Evolutionary conservation across 2,329 filamentous ascomycete genomes (phyloP).

Genomic region (Pseudogymnoascus sp.): DNA sequence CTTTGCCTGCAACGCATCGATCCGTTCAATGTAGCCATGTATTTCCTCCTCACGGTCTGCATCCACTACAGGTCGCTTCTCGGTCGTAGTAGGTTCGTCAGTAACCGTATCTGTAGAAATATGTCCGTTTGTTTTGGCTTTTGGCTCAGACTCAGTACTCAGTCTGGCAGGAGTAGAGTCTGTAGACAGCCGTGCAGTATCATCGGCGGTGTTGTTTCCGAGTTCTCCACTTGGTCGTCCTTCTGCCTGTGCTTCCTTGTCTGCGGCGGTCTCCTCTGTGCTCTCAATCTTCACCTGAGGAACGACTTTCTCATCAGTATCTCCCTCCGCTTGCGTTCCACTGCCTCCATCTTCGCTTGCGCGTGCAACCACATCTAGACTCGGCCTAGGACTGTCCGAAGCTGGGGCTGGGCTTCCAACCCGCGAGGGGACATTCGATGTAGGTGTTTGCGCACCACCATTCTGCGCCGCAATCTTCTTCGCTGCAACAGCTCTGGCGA

Average conservation of each 20-base stretch:
- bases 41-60: conserved; percentile 69
- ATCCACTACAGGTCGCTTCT: conserved; percentile 25
- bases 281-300: not conserved
- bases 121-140: not conserved
- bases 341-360: conserved; percentile 11
- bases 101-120: not conserved
- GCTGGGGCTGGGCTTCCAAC: conserved; percentile 43
- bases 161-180: not conserved
- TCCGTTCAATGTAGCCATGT: conserved; percentile 74
- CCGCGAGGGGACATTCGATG: conserved; percentile 39
- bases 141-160: not conserved
- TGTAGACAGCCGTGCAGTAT: not conserved
- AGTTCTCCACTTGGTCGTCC: not conserved
- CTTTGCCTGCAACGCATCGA: conserved; percentile 87
- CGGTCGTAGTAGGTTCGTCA: not conserved
- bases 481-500: conserved; percentile 78
- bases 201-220: not conserved
- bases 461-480: conserved; percentile 45
- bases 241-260: not conserved
- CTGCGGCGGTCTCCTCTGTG: not conserved
- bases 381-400: conserved; percentile 34
- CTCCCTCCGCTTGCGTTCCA: conserved; percentile 12
- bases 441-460: conserved; percentile 36
- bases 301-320: conserved; percentile 10
- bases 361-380: conserved; percentile 32